Evolutionary conservation across 768 basidiomycete species (phyloP).

Genomic region (Mycena polygramma): DNA sequence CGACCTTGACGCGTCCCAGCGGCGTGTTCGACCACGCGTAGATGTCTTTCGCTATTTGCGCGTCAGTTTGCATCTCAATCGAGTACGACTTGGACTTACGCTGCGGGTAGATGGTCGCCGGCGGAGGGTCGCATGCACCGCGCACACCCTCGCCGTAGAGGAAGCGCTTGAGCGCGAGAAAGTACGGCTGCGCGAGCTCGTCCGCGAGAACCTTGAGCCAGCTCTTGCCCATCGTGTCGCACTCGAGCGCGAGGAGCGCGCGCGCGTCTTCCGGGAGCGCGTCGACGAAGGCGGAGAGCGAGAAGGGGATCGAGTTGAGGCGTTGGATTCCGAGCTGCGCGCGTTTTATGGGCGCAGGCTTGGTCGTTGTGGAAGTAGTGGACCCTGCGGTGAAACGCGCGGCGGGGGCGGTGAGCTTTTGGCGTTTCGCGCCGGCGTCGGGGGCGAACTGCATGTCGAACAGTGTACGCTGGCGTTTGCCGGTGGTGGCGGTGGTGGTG

Average conservation of each 20-base stretch:
- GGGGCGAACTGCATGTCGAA: constrained; percentile 68
- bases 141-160: constrained; percentile 75
- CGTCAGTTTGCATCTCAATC: too few species aligned
- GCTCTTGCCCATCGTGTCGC: constrained; percentile 73
- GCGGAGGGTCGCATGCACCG: constrained; percentile 61
- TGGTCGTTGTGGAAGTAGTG: background rate
- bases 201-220: constrained; percentile 78
- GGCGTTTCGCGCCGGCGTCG: constrained; percentile 60
- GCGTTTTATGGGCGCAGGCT: background rate
- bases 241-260: constrained; percentile 74
- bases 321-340: constrained; percentile 33
- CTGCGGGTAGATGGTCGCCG: constrained; percentile 77
- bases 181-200: constrained; percentile 84
- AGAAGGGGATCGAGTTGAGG: constrained; percentile 80
- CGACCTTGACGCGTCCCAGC: constrained; percentile 85
- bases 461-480: constrained; percentile 74
- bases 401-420: constrained; percentile 44
- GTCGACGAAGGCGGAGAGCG: constrained; percentile 63
- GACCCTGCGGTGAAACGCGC: constrained; percentile 28
- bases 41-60: constrained; percentile 73
- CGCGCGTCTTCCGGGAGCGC: constrained; percentile 66
- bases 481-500: constrained; percentile 37
- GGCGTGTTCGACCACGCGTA: constrained; percentile 95
- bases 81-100: constrained; percentile 62
- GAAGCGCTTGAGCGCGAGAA: constrained; percentile 77